A percentile compares a stretch with the other conserved stretches of the same genome.
Evolutionary conservation across 257 asterid genomes (phyloP).

Genomic region (Verbascum thapsus): DNA sequence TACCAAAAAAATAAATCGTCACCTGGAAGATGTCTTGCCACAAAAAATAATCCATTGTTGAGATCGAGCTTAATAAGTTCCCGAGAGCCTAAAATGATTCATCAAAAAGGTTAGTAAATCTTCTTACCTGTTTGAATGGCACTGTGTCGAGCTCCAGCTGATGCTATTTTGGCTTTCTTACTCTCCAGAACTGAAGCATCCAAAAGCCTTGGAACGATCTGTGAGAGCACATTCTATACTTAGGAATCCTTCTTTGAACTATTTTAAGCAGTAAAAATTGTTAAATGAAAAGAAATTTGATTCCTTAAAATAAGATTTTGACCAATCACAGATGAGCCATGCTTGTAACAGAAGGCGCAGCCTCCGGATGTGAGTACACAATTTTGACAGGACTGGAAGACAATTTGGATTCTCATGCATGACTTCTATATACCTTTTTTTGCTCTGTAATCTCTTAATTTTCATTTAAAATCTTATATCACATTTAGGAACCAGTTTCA

Average conservation of each 20-base stretch:
- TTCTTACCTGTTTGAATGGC: slow-evolving; percentile 61
- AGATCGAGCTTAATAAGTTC: slow-evolving; percentile 16
- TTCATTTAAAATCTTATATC: slow-evolving; percentile 19
- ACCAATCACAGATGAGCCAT: slow-evolving; percentile 9
- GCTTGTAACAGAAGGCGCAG: background rate
- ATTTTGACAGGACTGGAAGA: slow-evolving; percentile 22
- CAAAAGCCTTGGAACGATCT: slow-evolving; percentile 57
- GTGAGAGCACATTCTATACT: slow-evolving; percentile 15
- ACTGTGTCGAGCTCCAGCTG: slow-evolving; percentile 84
- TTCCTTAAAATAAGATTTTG: slow-evolving; percentile 17
- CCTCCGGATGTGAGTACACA: slow-evolving; percentile 15
- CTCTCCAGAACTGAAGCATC: slow-evolving; percentile 61
- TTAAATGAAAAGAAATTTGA: background rate
- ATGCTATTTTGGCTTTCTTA: slow-evolving; percentile 47
- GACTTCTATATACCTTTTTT: background rate
- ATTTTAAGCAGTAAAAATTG: background rate
- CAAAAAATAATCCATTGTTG: background rate
- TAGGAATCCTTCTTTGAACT: background rate
- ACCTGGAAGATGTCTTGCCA: slow-evolving; percentile 3
- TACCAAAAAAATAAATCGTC: background rate
- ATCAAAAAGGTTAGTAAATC: background rate
- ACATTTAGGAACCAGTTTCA: slow-evolving; percentile 21
- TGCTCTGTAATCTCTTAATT: background rate
- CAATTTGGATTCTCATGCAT: background rate
- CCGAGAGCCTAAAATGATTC: slow-evolving; percentile 12